Evolutionary conservation across 345 rosid species (phyloP).

Genomic region (Laguncularia racemosa): DNA sequence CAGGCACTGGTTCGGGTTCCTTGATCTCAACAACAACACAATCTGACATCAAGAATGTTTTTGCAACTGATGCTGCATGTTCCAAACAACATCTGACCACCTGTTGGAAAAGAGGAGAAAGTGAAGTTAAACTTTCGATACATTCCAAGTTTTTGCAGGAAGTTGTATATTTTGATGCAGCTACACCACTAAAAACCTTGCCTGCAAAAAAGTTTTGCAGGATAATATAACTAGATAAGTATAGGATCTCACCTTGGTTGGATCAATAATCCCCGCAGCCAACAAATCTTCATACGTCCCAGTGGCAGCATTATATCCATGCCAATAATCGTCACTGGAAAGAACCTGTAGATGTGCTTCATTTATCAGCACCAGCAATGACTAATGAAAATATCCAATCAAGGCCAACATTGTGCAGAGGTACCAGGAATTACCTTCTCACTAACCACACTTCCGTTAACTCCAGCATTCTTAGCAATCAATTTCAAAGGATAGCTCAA

Average conservation of each 20-base stretch:
- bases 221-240: neutral
- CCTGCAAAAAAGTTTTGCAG: no score
- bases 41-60: slow-evolving; percentile 97
- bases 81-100: slow-evolving; percentile 98
- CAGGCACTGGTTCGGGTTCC: slow-evolving; percentile 75
- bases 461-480: slow-evolving; percentile 96
- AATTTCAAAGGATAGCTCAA: slow-evolving; percentile 79
- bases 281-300: slow-evolving; percentile 91
- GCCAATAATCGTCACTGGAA: slow-evolving; percentile 52
- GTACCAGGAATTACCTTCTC: slow-evolving; percentile 50
- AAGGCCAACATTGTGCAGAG: no score
- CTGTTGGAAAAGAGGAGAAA: slow-evolving; percentile 19
- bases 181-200: no score
- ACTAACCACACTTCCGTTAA: slow-evolving; percentile 90
- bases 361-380: slow-evolving; percentile 1
- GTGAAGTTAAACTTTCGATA: no score
- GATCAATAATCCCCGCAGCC: slow-evolving; percentile 97
- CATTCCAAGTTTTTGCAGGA: no score
- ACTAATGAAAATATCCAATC: no score
- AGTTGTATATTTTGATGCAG: no score
- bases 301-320: slow-evolving; percentile 90
- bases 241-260: slow-evolving; percentile 59
- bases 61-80: slow-evolving; percentile 94
- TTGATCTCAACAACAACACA: slow-evolving; percentile 97
- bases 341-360: slow-evolving; percentile 48